Base-by-base conservation (phyloP, 1,139 yeast species). In the Magnusiomyces ingens region DNA sequence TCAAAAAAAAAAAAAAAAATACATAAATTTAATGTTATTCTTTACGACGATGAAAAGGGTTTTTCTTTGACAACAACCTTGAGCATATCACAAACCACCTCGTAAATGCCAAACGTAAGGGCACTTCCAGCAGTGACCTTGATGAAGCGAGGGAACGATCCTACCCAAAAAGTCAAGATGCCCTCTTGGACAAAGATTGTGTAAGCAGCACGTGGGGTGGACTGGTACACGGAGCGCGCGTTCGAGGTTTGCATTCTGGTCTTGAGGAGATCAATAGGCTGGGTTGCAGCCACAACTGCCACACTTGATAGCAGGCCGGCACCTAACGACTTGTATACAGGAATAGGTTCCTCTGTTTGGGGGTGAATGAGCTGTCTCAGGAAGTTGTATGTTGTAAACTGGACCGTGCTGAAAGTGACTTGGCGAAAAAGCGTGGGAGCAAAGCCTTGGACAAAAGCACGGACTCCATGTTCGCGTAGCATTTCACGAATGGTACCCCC, bases 261-360 rank as follows among this genome's bases (percentile, higher is more conserved):
- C 70, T 93, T 93, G 51, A 91, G 72, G 3, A 90, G 90, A 71
- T 93, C 99, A 19, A 93, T 73, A 0, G 99, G 99, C 69, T 91
- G 98, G 0, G 98, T 91, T 0, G 81, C 74, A 0, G 80, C 79
- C 3, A 89, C 87, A 26, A 89, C 95, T 82, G 87, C 50, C 73
- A 70, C 37, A 82, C 84, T 43, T 82, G 75, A 69, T 19, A 60
- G 58, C 2, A 64, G 61, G 0, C 76, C 76, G 70, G 64, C 76
- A 72, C 22, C 70, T 45, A 49, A 70, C 60, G 60, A 48, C 43
- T 50, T 51, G 37, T 54, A 55, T 17, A 59, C 56, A 17, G 65
- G 60, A 48, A 68, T 57, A 6, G 63, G 62, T 50, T 66, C 67
- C 40, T 63, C 63, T 13, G 58, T 74, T 57, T 74, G 75, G n/a